Base-by-base conservation (phyloP, 2,329 filamentous ascomycete genomes). In the Aureobasidium vineae region DNA sequence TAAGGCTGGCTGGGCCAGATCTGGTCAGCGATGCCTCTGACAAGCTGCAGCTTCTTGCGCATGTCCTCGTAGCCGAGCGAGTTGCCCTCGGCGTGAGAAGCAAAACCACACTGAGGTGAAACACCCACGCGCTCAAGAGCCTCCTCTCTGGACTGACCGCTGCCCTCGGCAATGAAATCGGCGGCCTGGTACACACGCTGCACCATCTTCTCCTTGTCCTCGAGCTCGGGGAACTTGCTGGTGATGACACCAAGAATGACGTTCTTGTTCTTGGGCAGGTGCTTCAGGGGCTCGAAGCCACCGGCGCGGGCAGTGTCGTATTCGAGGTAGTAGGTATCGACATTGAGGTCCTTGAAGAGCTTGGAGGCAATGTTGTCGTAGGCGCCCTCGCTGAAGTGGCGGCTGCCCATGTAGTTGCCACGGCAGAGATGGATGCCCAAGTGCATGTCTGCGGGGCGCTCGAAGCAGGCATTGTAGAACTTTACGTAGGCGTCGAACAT, bases 391-490 rank as follows among this genome's bases (percentile, higher is more conserved):
- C 75, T 76, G 70, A 79, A 79, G 66, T 79, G 77, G 41, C 77
- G 72, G 69, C 74, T 76, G 60, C 77, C 77, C 19, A 79, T 74
- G 66, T 78, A 79, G 70, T 79, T 79, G 23, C 77, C 72, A 66
- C 78, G 72, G 81, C 89, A 91, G 60, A 91, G 80, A 73, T 92
- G 89, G n/a, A 92, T 86, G 63, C 89, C 89, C 3, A 89, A 83
- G 77, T 90, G 88, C 81, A 91, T 84, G 73, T 91, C 88, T 1
- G 81, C 75, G 0, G 89, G 88, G 0, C 85, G 78, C 71, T 85
- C 82, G 71, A 91, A 82, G 72, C 82, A 85, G 77, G 90, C 86
- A 75, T 91, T 91, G 81, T 91, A 91, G 69, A 90, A 84, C 69
- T 83, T 81, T 74, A 92, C 89, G 77, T 92, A 92, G 38, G 87